Evolutionary conservation across 106 monocot species (phyloP), one percentile per base, ranked within the genome.

Genomic region (Dendrobium huoshanense): DNA sequence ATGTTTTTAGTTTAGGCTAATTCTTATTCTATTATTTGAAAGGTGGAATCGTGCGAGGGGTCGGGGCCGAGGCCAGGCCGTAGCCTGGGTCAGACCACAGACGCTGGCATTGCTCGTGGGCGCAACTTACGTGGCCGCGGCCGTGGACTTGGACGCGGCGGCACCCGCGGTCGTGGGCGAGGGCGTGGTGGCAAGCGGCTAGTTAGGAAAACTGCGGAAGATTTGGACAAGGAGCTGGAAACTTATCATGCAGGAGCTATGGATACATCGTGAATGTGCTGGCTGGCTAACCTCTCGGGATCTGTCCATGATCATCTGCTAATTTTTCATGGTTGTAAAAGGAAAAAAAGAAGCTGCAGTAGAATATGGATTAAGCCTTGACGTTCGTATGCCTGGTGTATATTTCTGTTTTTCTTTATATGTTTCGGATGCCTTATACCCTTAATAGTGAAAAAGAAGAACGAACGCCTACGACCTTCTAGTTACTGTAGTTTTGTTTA

Each of bases 191-290:
- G 72, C 31, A 88, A 75, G 74, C 87, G 74, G 72, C 77, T 82
- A 55, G 58, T 59, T 4, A 78, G 86, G 56, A 95, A 90, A 78
- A 88, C 96, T 44, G 89, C 83, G 19, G 87, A 84, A 19, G 77
- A 91, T 20, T 75, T 91, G 77, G 84, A 91, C 79, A 86, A 91
- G 80, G 92, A 92, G 1, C 80, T 96, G 48, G 96, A 96, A 9
- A 91, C 18, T 29, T 96, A 96, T 73, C 96, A 93, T 77, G 79
- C 91, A 1, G 82, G 86, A 4, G 91, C 87, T 41, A 95, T 92
- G 92, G 87, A 89, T 73, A 88, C 87, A 41, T 90, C 87, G 86
- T 61, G 18, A 81, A 17, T 68, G 37, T 80, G 9, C 20, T 72
- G 11, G 9, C 20, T 72, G 29, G 29, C 37, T 37, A 37, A 37